These are phyloP conservation scores for Paraurostyla sp. DNA, from an alignment of 73 alveolate genomes.

Conservation along the genomic window DNA sequence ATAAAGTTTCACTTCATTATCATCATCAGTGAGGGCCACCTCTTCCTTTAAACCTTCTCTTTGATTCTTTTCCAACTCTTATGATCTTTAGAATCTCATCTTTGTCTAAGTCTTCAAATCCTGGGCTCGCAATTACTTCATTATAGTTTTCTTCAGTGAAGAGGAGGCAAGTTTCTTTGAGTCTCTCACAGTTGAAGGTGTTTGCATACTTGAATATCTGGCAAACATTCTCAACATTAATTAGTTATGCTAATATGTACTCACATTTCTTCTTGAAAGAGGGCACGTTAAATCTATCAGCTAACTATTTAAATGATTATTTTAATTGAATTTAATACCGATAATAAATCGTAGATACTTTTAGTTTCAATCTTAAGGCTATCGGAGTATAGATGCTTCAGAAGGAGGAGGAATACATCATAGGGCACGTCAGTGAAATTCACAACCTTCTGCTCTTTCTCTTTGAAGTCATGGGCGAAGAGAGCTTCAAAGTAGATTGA, in stretches of 20 bases:
- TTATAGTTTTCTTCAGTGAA: slow-evolving; percentile 81
- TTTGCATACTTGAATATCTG: slow-evolving; percentile 80
- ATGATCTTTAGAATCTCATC: slow-evolving; percentile 82
- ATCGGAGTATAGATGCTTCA: slow-evolving; percentile 71
- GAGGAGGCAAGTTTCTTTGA: slow-evolving; percentile 76
- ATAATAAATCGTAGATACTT: slow-evolving; percentile 67
- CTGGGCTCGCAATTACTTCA: slow-evolving; percentile 74
- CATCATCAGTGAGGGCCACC: too few species aligned
- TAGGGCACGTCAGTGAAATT: slow-evolving; percentile 72
- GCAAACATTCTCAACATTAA: slow-evolving; percentile 79
- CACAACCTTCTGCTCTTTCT: slow-evolving; percentile 72
- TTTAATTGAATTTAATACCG: slow-evolving; percentile 50
- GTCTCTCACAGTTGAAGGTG: slow-evolving; percentile 77
- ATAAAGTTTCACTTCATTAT: too few species aligned
- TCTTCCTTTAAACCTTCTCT: slow-evolving; percentile 30
- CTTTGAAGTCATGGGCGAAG: slow-evolving; percentile 81
- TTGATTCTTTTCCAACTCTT: slow-evolving; percentile 71
- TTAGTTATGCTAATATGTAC: slow-evolving; percentile 61
- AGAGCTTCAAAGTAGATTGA: slow-evolving; percentile 76
- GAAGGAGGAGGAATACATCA: slow-evolving; percentile 65
- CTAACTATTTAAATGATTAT: slow-evolving; percentile 28
- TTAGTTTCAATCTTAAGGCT: slow-evolving; percentile 55
- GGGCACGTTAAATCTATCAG: slow-evolving; percentile 76
- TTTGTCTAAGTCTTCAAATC: slow-evolving; percentile 84
- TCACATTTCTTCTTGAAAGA: slow-evolving; percentile 76